Conservation (phyloP, 345 rosid species). For the Noccaea bulbosa region DNA sequence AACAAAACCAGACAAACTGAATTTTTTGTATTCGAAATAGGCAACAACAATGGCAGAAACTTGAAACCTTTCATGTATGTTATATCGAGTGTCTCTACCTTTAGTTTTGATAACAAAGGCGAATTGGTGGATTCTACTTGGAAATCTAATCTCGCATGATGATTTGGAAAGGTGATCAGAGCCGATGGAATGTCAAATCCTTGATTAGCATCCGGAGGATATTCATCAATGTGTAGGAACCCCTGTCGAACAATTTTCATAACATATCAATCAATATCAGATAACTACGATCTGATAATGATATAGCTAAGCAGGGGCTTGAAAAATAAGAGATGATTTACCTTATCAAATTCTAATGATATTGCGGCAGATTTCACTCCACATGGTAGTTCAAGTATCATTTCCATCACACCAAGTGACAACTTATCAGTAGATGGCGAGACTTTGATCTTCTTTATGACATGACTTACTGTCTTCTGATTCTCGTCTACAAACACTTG, state of each 20-base stretch:
- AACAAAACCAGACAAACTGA: constrained; percentile 37
- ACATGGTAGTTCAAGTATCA: constrained; percentile 82
- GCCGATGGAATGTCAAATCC: constrained; percentile 99
- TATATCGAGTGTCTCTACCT: constrained; percentile 49
- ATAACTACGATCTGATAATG: too few species aligned
- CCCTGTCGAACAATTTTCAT: constrained; percentile 56
- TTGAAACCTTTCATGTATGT: background rate
- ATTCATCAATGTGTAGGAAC: constrained; percentile 89
- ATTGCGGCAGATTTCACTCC: constrained; percentile 70
- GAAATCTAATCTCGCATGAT: constrained; percentile 56
- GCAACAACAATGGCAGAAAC: background rate
- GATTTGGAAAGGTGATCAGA: constrained; percentile 68
- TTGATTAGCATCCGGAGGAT: constrained; percentile 99
- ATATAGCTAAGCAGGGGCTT: background rate
- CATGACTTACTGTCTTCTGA: constrained; percentile 52
- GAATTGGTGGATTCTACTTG: constrained; percentile 44
- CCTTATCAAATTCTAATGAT: constrained; percentile 93
- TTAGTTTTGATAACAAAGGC: constrained; percentile 60
- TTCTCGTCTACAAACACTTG: constrained; percentile 74
- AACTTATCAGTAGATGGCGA: constrained; percentile 89
- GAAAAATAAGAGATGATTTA: constrained; percentile 38
- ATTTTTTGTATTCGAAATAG: background rate
- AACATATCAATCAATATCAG: background rate
- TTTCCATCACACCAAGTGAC: constrained; percentile 92
- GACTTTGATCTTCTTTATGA: constrained; percentile 66